Evolutionary conservation across 352 stramenopile species (phyloP).

Genomic region (Thalassiosira exigua): DNA sequence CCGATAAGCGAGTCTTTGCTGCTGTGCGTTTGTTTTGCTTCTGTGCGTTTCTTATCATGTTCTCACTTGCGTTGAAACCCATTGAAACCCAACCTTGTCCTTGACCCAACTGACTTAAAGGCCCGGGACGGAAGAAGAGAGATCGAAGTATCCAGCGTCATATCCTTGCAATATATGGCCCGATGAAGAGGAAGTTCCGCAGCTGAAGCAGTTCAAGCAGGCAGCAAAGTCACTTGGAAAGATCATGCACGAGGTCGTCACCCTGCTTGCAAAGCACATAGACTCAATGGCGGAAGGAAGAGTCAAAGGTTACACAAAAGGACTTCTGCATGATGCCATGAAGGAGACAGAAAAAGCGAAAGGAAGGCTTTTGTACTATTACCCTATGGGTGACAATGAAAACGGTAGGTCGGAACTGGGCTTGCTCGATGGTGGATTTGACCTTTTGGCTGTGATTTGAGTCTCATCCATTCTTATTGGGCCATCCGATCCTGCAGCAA

Average conservation of each 20-base stretch:
- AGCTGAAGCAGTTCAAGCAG: conserved; percentile 87
- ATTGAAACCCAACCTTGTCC: not conserved
- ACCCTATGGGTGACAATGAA: conserved; percentile 77
- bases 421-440: no score
- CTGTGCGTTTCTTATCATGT: not conserved
- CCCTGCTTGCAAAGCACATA: conserved; percentile 90
- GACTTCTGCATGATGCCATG: conserved; percentile 68
- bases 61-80: no score
- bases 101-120: not conserved
- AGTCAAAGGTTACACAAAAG: conserved; percentile 56
- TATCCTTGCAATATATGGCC: conserved; percentile 94
- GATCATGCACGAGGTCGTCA: conserved; percentile 91
- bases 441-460: no score
- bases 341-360: conserved; percentile 87
- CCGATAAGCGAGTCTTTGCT: conserved; percentile 78
- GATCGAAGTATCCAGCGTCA: conserved; percentile 87
- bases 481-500: conserved; percentile 18
- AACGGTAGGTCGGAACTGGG: no score
- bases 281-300: conserved; percentile 85
- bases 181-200: conserved; percentile 83
- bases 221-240: conserved; percentile 90
- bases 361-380: conserved; percentile 95
- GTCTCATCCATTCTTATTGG: no score
- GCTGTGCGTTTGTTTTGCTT: not conserved
- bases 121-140: conserved; percentile 84